Evolutionary conservation across 208 protist genomes (phyloP), one percentile per base, ranked within the genome.

Genomic region (Crithidia mellificae): DNA sequence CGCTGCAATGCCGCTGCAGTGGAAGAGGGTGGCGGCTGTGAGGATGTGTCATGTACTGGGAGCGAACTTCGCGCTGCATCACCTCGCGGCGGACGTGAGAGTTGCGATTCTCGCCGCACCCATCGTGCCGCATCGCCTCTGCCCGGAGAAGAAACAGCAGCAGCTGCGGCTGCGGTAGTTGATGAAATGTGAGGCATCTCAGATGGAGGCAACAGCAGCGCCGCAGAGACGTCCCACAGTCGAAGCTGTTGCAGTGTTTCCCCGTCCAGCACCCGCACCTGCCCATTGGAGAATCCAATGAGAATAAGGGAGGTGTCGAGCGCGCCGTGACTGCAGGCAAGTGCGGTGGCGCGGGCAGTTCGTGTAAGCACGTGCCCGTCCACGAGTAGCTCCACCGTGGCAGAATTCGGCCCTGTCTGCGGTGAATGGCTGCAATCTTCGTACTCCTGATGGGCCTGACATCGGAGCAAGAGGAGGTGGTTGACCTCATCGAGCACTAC

Each of bases 321-420:
- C 20, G 69, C 74, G 63, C 67, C 75, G 62, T 70, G 34, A 30
- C 70, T 52, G 54, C 92, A 80, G 27, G 63, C 77, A 7, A 82
- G 68, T 2, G 86, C 79, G 2, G 56, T 69, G n/a, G 61, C 70
- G 7, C 55, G 53, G 27, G 70, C 63, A 1, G 71, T 63, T 12
- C 79, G 70, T 3, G 62, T 71, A 19, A 72, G 65, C 19, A 93
- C 47, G 51, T 94, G 88, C 14, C 88, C 88, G 63, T 94, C 85
- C 7, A 85, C 76, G 27, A 84, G 69, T 15, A 86, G 38, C 25
- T 66, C 24, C 15, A 78, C 67, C n/a, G 11, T 59, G 41, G 41
- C 8, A 12, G 41, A 46, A 11, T 38, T 38, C n/a, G n/a, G n/a
- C n/a, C n/a, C n/a, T n/a, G n/a, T n/a, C n/a, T n/a, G n/a, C n/a